Percentiles rank a stretch among this genome's conserved stretches.
Conservation (phyloP, 2,329 filamentous ascomycete genomes). For the Colletotrichum shisoi region DNA sequence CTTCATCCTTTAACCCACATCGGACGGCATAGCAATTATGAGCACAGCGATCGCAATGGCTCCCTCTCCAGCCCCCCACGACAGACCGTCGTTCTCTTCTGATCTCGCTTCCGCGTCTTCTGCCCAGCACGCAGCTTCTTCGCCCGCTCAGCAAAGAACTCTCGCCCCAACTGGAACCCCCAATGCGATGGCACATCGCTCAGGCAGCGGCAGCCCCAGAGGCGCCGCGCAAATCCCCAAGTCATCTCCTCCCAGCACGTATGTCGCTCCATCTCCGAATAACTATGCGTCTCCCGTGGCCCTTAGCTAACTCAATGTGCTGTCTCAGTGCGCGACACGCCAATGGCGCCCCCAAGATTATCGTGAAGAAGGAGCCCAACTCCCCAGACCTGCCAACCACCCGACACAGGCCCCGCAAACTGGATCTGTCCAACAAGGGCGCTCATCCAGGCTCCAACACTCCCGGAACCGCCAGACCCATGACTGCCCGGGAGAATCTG, state of each 20-base stretch:
- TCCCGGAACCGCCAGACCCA: slow-evolving; percentile 71
- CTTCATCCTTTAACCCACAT: slow-evolving; percentile 6
- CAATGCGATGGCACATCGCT: slow-evolving; percentile 57
- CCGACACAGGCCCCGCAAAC: slow-evolving; percentile 75
- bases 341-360: slow-evolving; percentile 74
- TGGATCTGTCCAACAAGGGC: slow-evolving; percentile 75
- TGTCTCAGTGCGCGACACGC: slow-evolving; percentile 59
- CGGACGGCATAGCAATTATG: slow-evolving; percentile 56
- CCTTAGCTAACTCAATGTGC: slow-evolving; percentile 22
- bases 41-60: slow-evolving; percentile 74
- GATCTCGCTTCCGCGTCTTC: slow-evolving; percentile 53
- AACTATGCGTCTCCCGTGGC: slow-evolving; percentile 25
- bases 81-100: slow-evolving; percentile 65
- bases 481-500: slow-evolving; percentile 80
- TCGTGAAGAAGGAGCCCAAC: slow-evolving; percentile 95
- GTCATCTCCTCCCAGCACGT: slow-evolving; percentile 68
- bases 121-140: slow-evolving; percentile 47
- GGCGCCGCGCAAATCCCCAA: slow-evolving; percentile 54
- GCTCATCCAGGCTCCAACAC: slow-evolving; percentile 59
- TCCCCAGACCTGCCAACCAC: slow-evolving; percentile 81
- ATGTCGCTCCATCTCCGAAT: slow-evolving; percentile 47
- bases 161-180: slow-evolving; percentile 52
- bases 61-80: slow-evolving; percentile 72
- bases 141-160: slow-evolving; percentile 58
- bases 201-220: slow-evolving; percentile 64